Percentiles rank a stretch among this genome's conserved stretches.
These are phyloP conservation scores for Macrophomina tecta DNA, from an alignment of 2,329 filamentous ascomycete genomes.

Conservation along the genomic window DNA sequence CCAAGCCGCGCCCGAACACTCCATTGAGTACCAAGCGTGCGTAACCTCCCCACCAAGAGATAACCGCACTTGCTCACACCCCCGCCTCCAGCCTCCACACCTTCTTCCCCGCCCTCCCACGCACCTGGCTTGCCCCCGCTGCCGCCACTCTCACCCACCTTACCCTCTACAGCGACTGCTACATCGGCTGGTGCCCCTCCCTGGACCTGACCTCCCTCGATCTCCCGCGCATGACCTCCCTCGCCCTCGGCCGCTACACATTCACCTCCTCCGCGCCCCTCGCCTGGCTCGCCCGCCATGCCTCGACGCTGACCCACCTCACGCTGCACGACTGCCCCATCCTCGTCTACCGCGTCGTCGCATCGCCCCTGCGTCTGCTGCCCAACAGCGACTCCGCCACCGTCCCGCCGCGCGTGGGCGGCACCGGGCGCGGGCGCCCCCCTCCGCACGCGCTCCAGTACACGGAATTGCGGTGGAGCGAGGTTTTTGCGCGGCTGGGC, in stretches of 20 bases:
- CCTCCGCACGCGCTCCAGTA: background rate
- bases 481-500: background rate
- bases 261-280: background rate
- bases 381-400: background rate
- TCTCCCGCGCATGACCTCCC: background rate
- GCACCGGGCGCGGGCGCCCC: background rate
- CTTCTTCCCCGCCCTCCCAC: background rate
- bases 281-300: background rate
- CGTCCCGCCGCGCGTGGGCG: background rate
- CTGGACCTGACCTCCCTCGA: background rate
- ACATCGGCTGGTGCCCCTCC: background rate
- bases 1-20: background rate
- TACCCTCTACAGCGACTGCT: constrained; percentile 1
- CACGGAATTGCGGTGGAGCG: background rate
- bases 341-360: constrained; percentile 2
- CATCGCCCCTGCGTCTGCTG: background rate
- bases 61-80: background rate
- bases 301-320: background rate
- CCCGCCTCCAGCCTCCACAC: background rate
- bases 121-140: background rate
- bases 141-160: background rate
- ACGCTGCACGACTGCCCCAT: constrained; percentile 10
- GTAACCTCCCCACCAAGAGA: background rate
- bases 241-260: constrained; percentile 4
- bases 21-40: background rate